Evolutionary conservation across 2,329 filamentous ascomycete genomes (phyloP).

Genomic region (Eutypella sp.): DNA sequence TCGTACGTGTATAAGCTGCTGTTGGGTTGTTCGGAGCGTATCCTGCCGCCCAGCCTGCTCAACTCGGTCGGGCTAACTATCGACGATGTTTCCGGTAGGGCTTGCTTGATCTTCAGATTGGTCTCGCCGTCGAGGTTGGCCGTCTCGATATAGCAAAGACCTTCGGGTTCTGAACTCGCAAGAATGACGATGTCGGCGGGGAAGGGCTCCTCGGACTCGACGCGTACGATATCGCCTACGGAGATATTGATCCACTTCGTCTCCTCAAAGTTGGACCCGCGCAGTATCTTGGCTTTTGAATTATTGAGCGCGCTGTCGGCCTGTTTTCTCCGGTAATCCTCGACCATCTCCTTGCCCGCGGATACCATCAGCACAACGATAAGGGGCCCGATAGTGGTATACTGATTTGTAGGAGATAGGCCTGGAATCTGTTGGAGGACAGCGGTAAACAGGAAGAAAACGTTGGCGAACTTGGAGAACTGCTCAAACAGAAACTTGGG

Average conservation of each 20-base stretch:
- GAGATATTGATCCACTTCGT: constrained; percentile 91
- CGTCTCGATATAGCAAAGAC: constrained; percentile 97
- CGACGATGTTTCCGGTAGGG: constrained; percentile 82
- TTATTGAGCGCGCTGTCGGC: constrained; percentile 85
- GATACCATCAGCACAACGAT: constrained; percentile 89
- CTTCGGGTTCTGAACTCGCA: constrained; percentile 94
- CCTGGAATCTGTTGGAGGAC: constrained; percentile 91
- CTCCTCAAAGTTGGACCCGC: constrained; percentile 78
- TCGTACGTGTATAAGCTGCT: constrained; percentile 98
- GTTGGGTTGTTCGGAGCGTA: constrained; percentile 95
- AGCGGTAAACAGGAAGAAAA: constrained; percentile 98
- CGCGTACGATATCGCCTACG: constrained; percentile 87
- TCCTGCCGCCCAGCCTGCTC: constrained; percentile 75
- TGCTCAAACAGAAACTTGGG: constrained; percentile 98
- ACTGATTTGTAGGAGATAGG: constrained; percentile 90
- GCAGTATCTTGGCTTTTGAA: constrained; percentile 76
- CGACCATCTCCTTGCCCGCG: constrained; percentile 87
- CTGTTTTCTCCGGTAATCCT: constrained; percentile 84
- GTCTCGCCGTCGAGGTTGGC: constrained; percentile 97
- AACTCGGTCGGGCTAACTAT: constrained; percentile 84
- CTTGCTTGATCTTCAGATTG: constrained; percentile 98
- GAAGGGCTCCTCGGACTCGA: constrained; percentile 92
- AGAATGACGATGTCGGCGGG: constrained; percentile 89
- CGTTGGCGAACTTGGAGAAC: constrained; percentile 97
- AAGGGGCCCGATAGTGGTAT: constrained; percentile 94